These are phyloP conservation scores for Geotrichum bryndzae DNA, from an alignment of 1,139 yeast genomes.

Conservation along the genomic window DNA sequence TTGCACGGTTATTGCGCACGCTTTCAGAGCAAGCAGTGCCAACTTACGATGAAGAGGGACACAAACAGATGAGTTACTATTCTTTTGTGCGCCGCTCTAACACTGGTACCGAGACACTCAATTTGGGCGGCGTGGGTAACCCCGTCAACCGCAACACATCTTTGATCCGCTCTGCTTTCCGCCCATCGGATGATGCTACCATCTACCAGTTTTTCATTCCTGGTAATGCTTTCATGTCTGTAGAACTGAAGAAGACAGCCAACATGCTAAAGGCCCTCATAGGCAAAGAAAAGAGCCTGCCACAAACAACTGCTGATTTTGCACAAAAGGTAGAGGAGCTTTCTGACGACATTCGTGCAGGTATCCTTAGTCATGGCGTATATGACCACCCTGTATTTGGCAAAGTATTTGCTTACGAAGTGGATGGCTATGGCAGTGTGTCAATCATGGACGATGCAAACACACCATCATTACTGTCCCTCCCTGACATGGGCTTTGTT, in stretches of 20 bases:
- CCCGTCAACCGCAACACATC: slow-evolving; percentile 73
- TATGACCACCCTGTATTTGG: slow-evolving; percentile 65
- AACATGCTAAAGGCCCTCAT: slow-evolving; percentile 21
- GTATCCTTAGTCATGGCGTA: slow-evolving; percentile 60
- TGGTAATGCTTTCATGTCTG: slow-evolving; percentile 72
- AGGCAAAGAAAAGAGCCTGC: slow-evolving; percentile 11
- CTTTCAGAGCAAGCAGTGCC: slow-evolving; percentile 57
- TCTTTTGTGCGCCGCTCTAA: slow-evolving; percentile 68
- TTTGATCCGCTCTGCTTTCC: slow-evolving; percentile 72
- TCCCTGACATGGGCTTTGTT: slow-evolving; percentile 74
- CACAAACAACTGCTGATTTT: slow-evolving; percentile 21
- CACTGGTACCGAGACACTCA: slow-evolving; percentile 74
- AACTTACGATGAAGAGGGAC: slow-evolving; percentile 55
- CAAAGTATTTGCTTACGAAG: slow-evolving; percentile 77
- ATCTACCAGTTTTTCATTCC: slow-evolving; percentile 77
- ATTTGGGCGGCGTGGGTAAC: slow-evolving; percentile 73
- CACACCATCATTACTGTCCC: slow-evolving; percentile 71
- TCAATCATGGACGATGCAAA: slow-evolving; percentile 87
- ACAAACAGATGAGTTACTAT: slow-evolving; percentile 44
- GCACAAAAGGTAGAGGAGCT: slow-evolving; percentile 35
- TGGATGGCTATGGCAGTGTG: slow-evolving; percentile 78
- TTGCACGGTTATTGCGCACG: slow-evolving; percentile 47
- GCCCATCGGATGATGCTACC: slow-evolving; percentile 89
- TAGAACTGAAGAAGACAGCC: slow-evolving; percentile 48
- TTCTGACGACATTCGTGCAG: slow-evolving; percentile 45